Conservation (phyloP, 2,329 filamentous ascomycete genomes). For the Alternaria alternata region DNA sequence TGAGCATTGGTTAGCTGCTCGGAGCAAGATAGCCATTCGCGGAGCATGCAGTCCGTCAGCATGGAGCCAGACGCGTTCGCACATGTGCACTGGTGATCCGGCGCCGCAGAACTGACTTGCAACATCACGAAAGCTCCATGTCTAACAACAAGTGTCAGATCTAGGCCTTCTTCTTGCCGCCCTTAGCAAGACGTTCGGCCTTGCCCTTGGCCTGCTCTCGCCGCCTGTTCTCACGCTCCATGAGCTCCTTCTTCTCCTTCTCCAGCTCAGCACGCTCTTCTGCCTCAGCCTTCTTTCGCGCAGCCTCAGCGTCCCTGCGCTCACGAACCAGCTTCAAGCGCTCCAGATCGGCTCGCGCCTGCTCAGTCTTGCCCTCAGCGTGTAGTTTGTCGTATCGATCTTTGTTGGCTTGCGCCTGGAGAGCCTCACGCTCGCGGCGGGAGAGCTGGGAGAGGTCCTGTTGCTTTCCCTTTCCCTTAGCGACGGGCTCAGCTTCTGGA, state of each 20-base stretch:
- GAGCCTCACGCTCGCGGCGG: conserved; percentile 75
- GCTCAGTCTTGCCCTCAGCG: conserved; percentile 94
- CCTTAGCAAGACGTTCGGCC: conserved; percentile 54
- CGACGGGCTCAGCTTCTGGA: conserved; percentile 59
- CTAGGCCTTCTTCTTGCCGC: conserved; percentile 51
- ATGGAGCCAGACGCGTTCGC: conserved; percentile 24
- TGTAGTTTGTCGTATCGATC: conserved; percentile 92
- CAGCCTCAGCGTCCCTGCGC: conserved; percentile 84
- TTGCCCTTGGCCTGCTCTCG: conserved; percentile 55
- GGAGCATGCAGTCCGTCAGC: conserved; percentile 35
- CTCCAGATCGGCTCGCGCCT: conserved; percentile 88
- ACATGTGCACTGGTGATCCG: neutral
- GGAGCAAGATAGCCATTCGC: conserved; percentile 25
- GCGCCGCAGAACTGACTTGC: neutral
- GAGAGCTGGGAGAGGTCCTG: conserved; percentile 65
- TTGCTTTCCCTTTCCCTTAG: conserved; percentile 67
- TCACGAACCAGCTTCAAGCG: conserved; percentile 82
- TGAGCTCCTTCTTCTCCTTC: conserved; percentile 62
- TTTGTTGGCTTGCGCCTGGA: conserved; percentile 86
- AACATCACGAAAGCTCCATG: neutral
- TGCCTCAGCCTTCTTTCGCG: conserved; percentile 75
- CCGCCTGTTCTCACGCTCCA: conserved; percentile 58
- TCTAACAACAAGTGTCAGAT: neutral
- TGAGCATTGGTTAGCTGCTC: conserved; percentile 6
- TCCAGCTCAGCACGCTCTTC: conserved; percentile 62